Percentiles rank a stretch among this genome's conserved stretches.
Conservation (phyloP, 495 filamentous ascomycete species). For the Hypomontagnella monticulosa region DNA sequence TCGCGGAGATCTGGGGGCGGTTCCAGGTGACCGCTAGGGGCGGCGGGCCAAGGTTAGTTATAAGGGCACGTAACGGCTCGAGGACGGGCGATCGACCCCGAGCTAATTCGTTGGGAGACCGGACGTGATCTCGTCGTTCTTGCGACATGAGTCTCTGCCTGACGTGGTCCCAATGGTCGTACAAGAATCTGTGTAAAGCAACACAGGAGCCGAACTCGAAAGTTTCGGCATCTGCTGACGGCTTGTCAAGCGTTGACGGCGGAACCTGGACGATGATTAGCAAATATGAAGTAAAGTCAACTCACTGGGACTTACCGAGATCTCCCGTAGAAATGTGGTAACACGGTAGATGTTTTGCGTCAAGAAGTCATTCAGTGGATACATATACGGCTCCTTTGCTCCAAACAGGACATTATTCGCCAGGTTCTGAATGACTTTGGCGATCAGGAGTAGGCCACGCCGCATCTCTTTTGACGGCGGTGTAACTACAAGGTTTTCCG, state of each 20-base stretch:
- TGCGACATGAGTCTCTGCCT: constrained; percentile 67
- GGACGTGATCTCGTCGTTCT: constrained; percentile 62
- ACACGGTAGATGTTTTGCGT: constrained; percentile 70
- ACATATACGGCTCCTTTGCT: constrained; percentile 76
- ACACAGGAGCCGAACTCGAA: constrained; percentile 75
- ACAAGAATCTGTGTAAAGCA: constrained; percentile 70
- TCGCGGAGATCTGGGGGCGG: constrained; percentile 65
- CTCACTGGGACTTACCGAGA: constrained; percentile 57
- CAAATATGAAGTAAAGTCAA: neutral
- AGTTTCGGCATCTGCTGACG: constrained; percentile 55
- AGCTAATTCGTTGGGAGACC: constrained; percentile 58
- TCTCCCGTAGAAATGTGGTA: constrained; percentile 69
- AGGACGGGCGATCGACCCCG: constrained; percentile 58
- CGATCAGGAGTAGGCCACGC: constrained; percentile 70
- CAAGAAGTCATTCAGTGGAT: constrained; percentile 71
- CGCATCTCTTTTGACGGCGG: constrained; percentile 72
- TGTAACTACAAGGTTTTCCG: constrained; percentile 66
- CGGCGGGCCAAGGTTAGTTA: constrained; percentile 69
- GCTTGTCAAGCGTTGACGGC: constrained; percentile 48
- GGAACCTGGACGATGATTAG: constrained; percentile 47
- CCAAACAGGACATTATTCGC: constrained; percentile 76
- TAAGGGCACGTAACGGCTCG: constrained; percentile 64
- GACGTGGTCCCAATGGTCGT: constrained; percentile 74
- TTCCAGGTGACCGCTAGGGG: constrained; percentile 72
- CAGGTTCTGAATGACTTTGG: constrained; percentile 73